Percentiles rank a stretch among this genome's conserved stretches.
Evolutionary conservation across 202 grass and related monocot species (phyloP).

Genomic region (Zizania palustris): DNA sequence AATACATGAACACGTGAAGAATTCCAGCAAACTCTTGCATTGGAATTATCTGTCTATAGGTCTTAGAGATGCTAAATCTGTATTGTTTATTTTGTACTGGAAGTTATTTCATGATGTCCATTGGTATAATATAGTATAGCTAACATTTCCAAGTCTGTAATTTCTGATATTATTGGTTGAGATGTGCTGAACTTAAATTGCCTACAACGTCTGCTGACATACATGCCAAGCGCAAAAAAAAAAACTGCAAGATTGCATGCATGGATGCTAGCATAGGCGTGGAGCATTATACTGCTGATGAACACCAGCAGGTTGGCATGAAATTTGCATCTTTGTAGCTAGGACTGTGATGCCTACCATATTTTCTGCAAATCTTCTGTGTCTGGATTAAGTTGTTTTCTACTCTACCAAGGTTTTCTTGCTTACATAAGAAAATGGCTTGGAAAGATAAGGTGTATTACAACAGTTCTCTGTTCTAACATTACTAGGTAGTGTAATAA

Average conservation of each 20-base stretch:
- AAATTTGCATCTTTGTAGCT: conserved; percentile 19
- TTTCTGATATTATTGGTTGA: not conserved
- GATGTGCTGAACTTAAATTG: conserved; percentile 15
- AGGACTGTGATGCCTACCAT: conserved; percentile 20
- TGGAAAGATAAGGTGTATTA: conserved; percentile 25
- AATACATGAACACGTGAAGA: conserved; percentile 13
- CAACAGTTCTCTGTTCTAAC: conserved; percentile 22
- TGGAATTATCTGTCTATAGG: not conserved
- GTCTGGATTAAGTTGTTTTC: conserved; percentile 13
- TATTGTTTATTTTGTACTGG: conserved; percentile 11
- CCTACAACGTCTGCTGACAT: not conserved
- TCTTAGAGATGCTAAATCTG: conserved; percentile 28
- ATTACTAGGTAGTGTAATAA: conserved; percentile 80
- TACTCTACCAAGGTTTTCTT: not conserved
- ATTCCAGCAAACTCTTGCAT: not conserved
- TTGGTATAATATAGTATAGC: not conserved
- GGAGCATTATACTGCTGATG: not conserved
- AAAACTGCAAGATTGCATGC: no score
- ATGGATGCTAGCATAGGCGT: conserved; percentile 10
- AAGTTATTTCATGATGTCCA: conserved; percentile 2
- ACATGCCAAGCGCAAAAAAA: no score
- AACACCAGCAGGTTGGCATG: not conserved
- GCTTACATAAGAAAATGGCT: conserved; percentile 21
- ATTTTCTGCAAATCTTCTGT: not conserved
- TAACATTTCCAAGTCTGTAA: conserved; percentile 3